A percentile compares a stretch with the other conserved stretches of the same genome.
Evolutionary conservation across 2,329 filamentous ascomycete genomes (phyloP).

Genomic region (Fusarium praegraminearum): DNA sequence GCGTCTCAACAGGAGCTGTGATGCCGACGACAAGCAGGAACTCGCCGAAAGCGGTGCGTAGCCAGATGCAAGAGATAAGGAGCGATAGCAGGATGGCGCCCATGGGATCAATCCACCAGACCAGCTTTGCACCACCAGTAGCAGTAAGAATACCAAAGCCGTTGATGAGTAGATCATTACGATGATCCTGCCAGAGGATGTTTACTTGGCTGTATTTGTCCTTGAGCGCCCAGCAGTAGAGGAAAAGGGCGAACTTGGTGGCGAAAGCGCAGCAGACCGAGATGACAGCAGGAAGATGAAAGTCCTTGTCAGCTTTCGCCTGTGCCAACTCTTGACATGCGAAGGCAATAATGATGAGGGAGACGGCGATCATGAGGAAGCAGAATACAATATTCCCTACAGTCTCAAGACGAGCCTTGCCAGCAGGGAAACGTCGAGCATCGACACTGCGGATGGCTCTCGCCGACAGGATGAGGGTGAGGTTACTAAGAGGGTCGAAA

Average conservation of each 20-base stretch:
- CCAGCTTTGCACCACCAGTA: conserved; percentile 87
- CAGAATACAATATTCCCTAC: conserved; percentile 97
- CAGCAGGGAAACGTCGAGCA: conserved; percentile 85
- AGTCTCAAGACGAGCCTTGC: conserved; percentile 94
- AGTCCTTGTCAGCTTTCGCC: conserved; percentile 68
- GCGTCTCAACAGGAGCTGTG: conserved; percentile 83
- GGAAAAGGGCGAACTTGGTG: conserved; percentile 85
- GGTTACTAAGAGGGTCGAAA: conserved; percentile 91
- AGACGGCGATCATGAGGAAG: conserved; percentile 94
- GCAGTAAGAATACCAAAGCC: conserved; percentile 91
- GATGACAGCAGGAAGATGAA: conserved; percentile 86
- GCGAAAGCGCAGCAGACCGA: conserved; percentile 85
- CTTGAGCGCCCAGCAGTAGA: conserved; percentile 92
- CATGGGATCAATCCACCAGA: conserved; percentile 95
- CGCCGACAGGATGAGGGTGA: conserved; percentile 87
- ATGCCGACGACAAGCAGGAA: conserved; percentile 93
- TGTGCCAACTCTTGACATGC: conserved; percentile 77
- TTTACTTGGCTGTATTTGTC: conserved; percentile 92
- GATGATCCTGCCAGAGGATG: conserved; percentile 96
- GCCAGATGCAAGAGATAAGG: conserved; percentile 84
- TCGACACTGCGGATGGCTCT: conserved; percentile 91
- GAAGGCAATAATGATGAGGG: conserved; percentile 91
- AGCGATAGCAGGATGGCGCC: conserved; percentile 87
- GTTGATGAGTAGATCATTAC: conserved; percentile 97
- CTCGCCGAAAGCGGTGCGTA: conserved; percentile 85